A percentile compares a stretch with the other conserved stretches of the same genome.
phyloP scores from a whole-genome alignment of 2,329 filamentous ascomycete genomes.

The Nemania abortiva region DNA sequence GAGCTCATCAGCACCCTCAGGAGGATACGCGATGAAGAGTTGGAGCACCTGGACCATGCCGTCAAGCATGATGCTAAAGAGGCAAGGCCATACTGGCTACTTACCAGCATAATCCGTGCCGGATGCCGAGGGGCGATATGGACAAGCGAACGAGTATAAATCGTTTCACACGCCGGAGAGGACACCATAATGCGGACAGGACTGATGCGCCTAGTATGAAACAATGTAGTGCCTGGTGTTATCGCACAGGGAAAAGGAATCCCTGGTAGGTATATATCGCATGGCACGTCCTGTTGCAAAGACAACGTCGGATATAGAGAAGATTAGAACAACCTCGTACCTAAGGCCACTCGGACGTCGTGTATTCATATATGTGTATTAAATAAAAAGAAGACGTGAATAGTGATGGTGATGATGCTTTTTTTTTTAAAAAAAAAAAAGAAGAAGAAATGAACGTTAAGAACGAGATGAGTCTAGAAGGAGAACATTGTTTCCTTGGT shows the following conservation, averaged over 20 bases:
- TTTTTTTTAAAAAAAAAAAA: slow-evolving; percentile 1
- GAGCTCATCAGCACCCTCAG: slow-evolving; percentile 80
- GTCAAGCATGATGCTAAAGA: slow-evolving; percentile 93
- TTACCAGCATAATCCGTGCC: slow-evolving; percentile 88
- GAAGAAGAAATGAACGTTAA: too few species aligned
- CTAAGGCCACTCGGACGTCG: too few species aligned
- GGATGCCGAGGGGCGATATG: slow-evolving; percentile 94
- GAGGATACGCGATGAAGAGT: slow-evolving; percentile 91
- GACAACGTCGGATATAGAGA: too few species aligned
- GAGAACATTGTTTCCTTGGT: too few species aligned
- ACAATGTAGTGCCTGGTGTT: not conserved
- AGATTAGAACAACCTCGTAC: too few species aligned
- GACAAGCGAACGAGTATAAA: slow-evolving; percentile 80
- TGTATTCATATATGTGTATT: not conserved
- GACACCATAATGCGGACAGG: not conserved
- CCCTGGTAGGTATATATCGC: too few species aligned
- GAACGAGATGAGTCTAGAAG: too few species aligned
- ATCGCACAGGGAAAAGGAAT: too few species aligned
- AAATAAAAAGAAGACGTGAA: not conserved
- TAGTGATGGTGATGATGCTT: too few species aligned
- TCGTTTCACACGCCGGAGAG: not conserved
- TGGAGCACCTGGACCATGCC: slow-evolving; percentile 96
- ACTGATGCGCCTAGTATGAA: not conserved
- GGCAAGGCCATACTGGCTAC: slow-evolving; percentile 87
- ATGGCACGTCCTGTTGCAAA: too few species aligned